Conservation (phyloP, 768 basidiomycete species). For the Phlebiopsis flavidoalba region DNA sequence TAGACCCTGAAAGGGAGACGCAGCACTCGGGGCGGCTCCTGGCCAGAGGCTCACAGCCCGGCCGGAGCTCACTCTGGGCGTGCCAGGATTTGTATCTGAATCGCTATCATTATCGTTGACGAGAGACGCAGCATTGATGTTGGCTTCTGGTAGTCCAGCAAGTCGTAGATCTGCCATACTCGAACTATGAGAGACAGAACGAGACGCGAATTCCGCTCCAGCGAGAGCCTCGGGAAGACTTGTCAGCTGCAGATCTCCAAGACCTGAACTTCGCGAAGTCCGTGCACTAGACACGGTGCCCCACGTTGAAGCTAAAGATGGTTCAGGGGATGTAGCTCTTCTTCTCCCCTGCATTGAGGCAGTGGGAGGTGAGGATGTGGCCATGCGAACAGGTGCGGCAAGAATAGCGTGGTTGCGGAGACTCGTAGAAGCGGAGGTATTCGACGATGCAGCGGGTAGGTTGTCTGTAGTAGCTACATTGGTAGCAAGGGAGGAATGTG, state of each 20-base stretch:
- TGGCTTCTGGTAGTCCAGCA: not conserved
- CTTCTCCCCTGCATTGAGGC: not conserved
- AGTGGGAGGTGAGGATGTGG: not conserved
- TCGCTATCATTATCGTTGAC: not conserved
- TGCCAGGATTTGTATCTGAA: not conserved
- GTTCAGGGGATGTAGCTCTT: slow-evolving; percentile 1
- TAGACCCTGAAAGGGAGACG: not conserved
- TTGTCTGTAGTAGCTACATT: not conserved
- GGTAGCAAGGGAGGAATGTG: slow-evolving; percentile 4
- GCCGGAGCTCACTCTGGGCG: not conserved
- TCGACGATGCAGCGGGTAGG: not conserved
- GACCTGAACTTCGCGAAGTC: slow-evolving; percentile 4
- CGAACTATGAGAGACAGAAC: slow-evolving; percentile 5
- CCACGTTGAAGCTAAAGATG: slow-evolving; percentile 12
- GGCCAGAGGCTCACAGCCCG: not conserved
- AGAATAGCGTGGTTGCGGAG: not conserved
- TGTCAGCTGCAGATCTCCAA: slow-evolving; percentile 6
- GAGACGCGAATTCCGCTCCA: not conserved
- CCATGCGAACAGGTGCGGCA: not conserved
- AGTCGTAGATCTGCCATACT: slow-evolving; percentile 10
- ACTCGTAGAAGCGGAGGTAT: slow-evolving; percentile 7
- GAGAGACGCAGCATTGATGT: not conserved
- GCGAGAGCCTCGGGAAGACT: slow-evolving; percentile 1
- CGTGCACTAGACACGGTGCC: slow-evolving; percentile 12
- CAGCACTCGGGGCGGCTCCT: not conserved